phyloP scores from a whole-genome alignment of 1,139 yeast species.

The Pichia sp. region DNA sequence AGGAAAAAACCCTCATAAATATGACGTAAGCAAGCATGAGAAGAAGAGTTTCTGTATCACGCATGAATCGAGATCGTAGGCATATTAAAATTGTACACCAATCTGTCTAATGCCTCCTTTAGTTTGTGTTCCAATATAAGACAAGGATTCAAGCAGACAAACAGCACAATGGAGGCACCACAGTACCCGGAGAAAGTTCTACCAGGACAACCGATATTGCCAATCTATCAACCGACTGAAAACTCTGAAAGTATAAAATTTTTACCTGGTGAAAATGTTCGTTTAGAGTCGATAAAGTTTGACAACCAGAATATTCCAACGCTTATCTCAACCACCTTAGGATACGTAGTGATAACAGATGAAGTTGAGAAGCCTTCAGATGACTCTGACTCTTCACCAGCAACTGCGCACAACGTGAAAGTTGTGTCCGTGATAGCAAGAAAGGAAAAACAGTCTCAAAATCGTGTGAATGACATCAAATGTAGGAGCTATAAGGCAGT shows the following conservation, averaged over 20 bases:
- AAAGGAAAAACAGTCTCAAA: conserved; percentile 25
- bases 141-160: background rate
- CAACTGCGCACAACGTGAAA: conserved; percentile 18
- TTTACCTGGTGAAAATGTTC: conserved; percentile 46
- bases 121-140: too few relatives aligned
- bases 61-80: background rate
- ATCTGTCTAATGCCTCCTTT: too few relatives aligned
- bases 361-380: conserved; percentile 22
- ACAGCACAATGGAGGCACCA: conserved; percentile 13
- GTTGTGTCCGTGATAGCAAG: conserved; percentile 25
- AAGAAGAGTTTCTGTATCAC: background rate
- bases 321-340: conserved; percentile 66
- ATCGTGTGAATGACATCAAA: background rate
- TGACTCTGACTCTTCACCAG: conserved; percentile 17
- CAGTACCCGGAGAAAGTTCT: conserved; percentile 40
- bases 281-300: conserved; percentile 23
- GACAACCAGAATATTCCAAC: conserved; percentile 35
- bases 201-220: conserved; percentile 72
- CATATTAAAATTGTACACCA: too few relatives aligned
- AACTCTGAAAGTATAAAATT: conserved; percentile 33
- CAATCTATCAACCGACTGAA: conserved; percentile 30
- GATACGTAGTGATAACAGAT: conserved; percentile 40
- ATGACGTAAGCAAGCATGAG: background rate
- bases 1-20: background rate
- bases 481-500: conserved; percentile 39